These are phyloP conservation scores for Stachybotrys chlorohalonatus DNA, from an alignment of 2,329 filamentous ascomycete species.

Conservation along the genomic window DNA sequence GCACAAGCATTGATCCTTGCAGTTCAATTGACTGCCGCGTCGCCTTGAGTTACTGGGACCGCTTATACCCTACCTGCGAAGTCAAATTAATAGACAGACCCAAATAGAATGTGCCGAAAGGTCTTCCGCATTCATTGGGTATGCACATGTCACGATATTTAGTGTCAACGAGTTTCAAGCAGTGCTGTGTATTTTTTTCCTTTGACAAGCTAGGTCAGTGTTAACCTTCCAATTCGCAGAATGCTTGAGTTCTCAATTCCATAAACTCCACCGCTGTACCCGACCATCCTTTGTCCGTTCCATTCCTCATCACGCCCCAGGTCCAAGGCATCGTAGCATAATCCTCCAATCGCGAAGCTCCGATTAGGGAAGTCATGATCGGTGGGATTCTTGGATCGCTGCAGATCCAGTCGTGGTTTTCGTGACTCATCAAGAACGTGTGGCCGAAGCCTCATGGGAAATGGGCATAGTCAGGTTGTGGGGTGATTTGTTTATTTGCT, in stretches of 20 bases:
- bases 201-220: not conserved
- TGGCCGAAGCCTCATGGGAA: slow-evolving; percentile 29
- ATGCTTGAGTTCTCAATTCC: slow-evolving; percentile 11
- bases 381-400: slow-evolving; percentile 1
- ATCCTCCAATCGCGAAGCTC: slow-evolving; percentile 6
- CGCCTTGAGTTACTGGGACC: too few relatives aligned
- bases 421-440: slow-evolving; percentile 16
- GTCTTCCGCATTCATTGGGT: too few relatives aligned
- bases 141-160: not conserved
- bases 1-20: too few relatives aligned
- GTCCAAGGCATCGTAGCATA: slow-evolving; percentile 16
- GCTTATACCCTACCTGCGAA: too few relatives aligned
- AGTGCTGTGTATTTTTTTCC: not conserved
- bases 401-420: slow-evolving; percentile 10
- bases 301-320: slow-evolving; percentile 18
- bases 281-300: slow-evolving; percentile 21
- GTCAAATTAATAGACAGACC: too few relatives aligned
- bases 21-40: too few relatives aligned
- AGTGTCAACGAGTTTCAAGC: not conserved
- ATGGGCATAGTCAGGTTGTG: slow-evolving; percentile 45
- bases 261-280: slow-evolving; percentile 20
- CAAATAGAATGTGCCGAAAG: too few relatives aligned
- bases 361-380: not conserved
- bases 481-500: slow-evolving; percentile 62
- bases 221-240: not conserved